Evolutionary conservation across 2,329 filamentous ascomycete species (phyloP).

Genomic region (Emmonsiellopsis sp.): DNA sequence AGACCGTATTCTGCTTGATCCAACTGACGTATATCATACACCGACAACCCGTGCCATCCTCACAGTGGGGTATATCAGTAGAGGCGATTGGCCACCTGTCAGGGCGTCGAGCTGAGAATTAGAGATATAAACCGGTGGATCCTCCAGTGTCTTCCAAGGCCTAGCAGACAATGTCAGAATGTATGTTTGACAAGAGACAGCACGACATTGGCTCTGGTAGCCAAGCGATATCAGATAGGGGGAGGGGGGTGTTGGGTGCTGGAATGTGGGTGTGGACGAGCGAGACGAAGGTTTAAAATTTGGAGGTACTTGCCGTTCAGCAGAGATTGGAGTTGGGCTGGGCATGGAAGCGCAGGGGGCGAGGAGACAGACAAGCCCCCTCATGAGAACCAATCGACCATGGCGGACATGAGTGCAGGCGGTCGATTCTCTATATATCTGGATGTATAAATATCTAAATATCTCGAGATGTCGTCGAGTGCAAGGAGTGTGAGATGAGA

Average conservation of each 20-base stretch:
- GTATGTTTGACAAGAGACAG: neutral
- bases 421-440: too few relatives aligned
- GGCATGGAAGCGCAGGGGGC: too few relatives aligned
- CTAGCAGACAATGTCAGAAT: neutral
- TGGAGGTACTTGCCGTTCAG: neutral
- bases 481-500: too few relatives aligned
- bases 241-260: neutral
- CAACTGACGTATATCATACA: neutral
- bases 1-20: neutral
- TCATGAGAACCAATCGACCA: too few relatives aligned
- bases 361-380: too few relatives aligned
- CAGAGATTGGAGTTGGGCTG: neutral
- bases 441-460: too few relatives aligned
- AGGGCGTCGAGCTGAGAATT: neutral
- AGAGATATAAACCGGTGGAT: neutral
- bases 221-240: neutral
- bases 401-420: too few relatives aligned
- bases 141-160: neutral
- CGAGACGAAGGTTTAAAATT: neutral
- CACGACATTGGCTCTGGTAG: neutral
- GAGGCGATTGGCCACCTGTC: neutral
- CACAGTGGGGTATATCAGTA: neutral
- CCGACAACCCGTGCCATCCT: neutral
- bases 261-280: too few relatives aligned
- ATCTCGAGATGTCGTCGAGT: too few relatives aligned